Conservation (phyloP, 2,329 filamentous ascomycete species). For the Hymenoscyphus linearis region DNA sequence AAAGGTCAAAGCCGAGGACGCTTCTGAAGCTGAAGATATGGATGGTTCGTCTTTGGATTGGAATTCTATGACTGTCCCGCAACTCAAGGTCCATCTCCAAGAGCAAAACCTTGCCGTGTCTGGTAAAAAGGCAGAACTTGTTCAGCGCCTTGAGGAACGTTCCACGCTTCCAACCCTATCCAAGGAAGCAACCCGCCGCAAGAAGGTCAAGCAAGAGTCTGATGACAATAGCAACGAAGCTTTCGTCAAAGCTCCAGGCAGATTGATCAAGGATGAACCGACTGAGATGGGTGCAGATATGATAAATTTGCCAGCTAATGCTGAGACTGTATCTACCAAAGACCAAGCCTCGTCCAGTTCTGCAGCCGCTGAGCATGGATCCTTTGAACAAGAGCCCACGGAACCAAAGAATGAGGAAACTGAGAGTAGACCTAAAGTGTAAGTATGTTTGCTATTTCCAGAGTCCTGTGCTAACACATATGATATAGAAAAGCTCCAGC, state of each 20-base stretch:
- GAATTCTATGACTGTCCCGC: not conserved
- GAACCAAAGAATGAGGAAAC: not conserved
- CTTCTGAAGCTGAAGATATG: slow-evolving; percentile 26
- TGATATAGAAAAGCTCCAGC: not conserved
- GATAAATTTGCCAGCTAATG: not conserved
- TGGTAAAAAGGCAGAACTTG: not conserved
- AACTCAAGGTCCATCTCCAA: not conserved
- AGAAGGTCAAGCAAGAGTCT: slow-evolving; percentile 34
- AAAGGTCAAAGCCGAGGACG: slow-evolving; percentile 1
- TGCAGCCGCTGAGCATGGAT: not conserved
- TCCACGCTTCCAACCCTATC: slow-evolving; percentile 15
- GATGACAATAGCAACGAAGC: slow-evolving; percentile 12
- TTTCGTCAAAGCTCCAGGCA: slow-evolving; percentile 3
- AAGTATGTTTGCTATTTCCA: not conserved
- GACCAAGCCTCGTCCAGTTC: not conserved
- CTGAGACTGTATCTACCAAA: not conserved
- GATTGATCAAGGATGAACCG: slow-evolving; percentile 22
- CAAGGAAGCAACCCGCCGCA: slow-evolving; percentile 26
- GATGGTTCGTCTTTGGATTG: not conserved
- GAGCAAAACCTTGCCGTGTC: not conserved
- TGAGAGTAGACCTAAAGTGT: not conserved
- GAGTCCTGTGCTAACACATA: not conserved
- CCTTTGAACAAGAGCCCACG: not conserved
- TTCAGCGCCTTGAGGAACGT: not conserved
- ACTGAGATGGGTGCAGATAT: not conserved